A percentile compares a stretch with the other conserved stretches of the same genome.
Evolutionary conservation across 805 yeast genomes (phyloP).

Genomic region (Kazachstania taianensis): DNA sequence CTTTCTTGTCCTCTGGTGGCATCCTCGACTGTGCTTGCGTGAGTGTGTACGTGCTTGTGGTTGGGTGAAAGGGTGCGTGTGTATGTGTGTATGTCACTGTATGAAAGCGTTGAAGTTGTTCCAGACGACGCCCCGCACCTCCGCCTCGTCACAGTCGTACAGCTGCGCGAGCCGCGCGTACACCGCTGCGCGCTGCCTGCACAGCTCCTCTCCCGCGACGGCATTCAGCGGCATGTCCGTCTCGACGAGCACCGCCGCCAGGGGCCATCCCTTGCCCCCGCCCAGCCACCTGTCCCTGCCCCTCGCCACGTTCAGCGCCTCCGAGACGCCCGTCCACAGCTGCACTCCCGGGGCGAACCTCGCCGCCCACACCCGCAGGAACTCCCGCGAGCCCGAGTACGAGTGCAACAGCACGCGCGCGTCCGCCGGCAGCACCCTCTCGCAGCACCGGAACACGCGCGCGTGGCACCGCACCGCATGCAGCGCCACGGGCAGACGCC

Average conservation of each 20-base stretch:
- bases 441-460: constrained; percentile 31
- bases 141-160: background rate
- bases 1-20: background rate
- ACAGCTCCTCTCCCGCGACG: background rate
- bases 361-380: constrained; percentile 21
- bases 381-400: constrained; percentile 74
- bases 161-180: background rate
- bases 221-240: constrained; percentile 32
- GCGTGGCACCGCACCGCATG: constrained; percentile 85
- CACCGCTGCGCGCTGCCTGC: background rate
- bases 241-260: constrained; percentile 36
- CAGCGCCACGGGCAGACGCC: constrained; percentile 49
- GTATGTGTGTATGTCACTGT: background rate
- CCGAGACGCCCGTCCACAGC: background rate
- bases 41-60: too few species aligned
- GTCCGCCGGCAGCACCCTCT: background rate
- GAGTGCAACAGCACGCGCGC: constrained; percentile 62
- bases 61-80: too few species aligned
- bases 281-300: constrained; percentile 5
- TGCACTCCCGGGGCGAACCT: background rate
- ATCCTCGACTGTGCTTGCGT: too few species aligned
- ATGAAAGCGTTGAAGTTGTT: constrained; percentile 6
- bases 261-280: constrained; percentile 18
- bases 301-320: constrained; percentile 30
- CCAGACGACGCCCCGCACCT: background rate